A percentile compares a stretch with the other conserved stretches of the same genome.
phyloP scores from a whole-genome alignment of 2,329 filamentous ascomycete genomes.

The Didymella exigua region DNA sequence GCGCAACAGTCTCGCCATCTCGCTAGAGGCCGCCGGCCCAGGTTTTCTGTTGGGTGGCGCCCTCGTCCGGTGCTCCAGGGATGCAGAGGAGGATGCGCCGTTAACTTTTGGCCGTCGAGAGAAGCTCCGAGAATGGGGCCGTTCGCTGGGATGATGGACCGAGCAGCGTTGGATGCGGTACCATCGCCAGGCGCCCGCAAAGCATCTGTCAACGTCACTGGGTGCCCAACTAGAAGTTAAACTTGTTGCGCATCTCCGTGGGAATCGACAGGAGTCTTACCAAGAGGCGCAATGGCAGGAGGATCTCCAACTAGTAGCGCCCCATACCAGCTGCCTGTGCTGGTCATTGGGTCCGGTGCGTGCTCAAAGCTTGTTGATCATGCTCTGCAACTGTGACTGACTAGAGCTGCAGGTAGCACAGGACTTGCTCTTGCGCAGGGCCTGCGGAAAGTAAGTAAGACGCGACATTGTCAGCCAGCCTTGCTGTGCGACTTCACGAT shows the following conservation, averaged over 20 bases:
- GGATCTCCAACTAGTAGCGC: background rate
- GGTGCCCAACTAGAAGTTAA: background rate
- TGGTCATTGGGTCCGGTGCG: constrained; percentile 44
- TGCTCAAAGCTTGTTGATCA: constrained; percentile 2
- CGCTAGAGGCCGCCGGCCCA: constrained; percentile 5
- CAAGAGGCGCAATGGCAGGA: constrained; percentile 5
- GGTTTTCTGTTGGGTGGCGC: constrained; percentile 1
- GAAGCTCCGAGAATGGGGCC: constrained; percentile 1
- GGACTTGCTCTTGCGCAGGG: constrained; percentile 48
- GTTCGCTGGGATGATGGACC: constrained; percentile 5
- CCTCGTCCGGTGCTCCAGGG: constrained; percentile 10
- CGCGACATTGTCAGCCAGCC: background rate
- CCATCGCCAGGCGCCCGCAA: background rate
- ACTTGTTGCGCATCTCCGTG: background rate
- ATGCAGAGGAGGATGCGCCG: background rate
- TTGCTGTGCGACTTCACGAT: background rate
- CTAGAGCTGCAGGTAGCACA: constrained; percentile 36
- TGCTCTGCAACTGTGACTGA: constrained; percentile 16
- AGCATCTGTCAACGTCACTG: constrained; percentile 12
- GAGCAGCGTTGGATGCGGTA: background rate
- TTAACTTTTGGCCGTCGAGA: background rate
- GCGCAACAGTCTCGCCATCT: constrained; percentile 3
- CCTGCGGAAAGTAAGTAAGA: constrained; percentile 38
- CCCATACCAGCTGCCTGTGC: constrained; percentile 23
- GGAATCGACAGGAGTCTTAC: background rate